Base-by-base conservation (phyloP, 1,139 yeast species). In the Candida gigantensis region DNA sequence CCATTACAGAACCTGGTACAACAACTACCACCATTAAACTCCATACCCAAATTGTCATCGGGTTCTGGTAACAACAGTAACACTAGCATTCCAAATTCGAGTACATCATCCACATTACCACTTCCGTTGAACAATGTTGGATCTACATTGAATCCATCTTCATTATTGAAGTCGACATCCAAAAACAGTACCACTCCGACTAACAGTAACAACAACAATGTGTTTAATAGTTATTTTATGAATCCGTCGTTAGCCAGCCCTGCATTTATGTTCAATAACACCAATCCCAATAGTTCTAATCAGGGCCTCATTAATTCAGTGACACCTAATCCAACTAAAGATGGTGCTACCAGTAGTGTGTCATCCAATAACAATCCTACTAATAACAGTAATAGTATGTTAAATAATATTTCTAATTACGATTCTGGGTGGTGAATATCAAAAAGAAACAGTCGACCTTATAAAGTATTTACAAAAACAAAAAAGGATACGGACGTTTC, bases 21-120 rank as follows among this genome's bases (percentile, higher is more conserved):
- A 32, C 69, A 62, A 42, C 46, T 66, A 13, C 72, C 72, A 2
- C 60, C 71, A 2, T 62, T 66, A 45, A 65, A 65, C 40, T 47
- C 65, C 6, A 62, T 65, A 25, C 72, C 65, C 39, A 63, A 53
- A 32, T 45, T 64, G 6, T 65, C 69, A 1, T 33, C 32, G 6
- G 19, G 19, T 6, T 5, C 7, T 18, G 19, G 19, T 6, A 18
- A 18, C 19, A 21, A 15, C 13, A 27, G 19, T 5, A 30, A 30
- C 13, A 8, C 27, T 18, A 13, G 17, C 18, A 25, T 16, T n/a
- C 9, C 23, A 12, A 25, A 33, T 17, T 32, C 31, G 18, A 26
- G 24, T n/a, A 24, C 40, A 20, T 24, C 38, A 6, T 28, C 43
- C 5, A 32, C 51, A 2, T 24, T 50, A 5, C 42, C 50, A 16